Evolutionary conservation across 75 land plant genomes (phyloP), one percentile per base, ranked within the genome.

Genomic region (Pseudotsuga menziesii): DNA sequence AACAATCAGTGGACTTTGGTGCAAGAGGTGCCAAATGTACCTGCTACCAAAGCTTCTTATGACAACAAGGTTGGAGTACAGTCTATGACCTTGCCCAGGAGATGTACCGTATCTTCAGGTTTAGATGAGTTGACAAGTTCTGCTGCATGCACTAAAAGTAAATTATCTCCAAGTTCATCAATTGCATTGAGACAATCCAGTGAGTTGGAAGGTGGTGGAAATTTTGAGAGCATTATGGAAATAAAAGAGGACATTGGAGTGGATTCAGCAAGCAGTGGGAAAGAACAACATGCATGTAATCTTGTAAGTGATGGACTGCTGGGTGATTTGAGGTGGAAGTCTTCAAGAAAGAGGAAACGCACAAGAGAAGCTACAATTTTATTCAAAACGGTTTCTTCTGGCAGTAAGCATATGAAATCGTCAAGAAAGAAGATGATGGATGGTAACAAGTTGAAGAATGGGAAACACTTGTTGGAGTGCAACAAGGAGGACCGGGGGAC

Each of bases 1-100:
- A 81, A 82, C 52, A 83, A 80, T 57, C 63, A 73, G 41, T 96
- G 98, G 98, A 79, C 70, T 20, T 52, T 61, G 57, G 35, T 95
- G 19, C 82, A 83, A 52, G 84, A 72, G 3, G 73, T 77, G 70
- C 85, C 80, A 27, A 87, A 89, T 36, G 8, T 89, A 72, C 86
- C 75, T 5, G 27, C n/a, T 8, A 72, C 64, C 11, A 36, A 82
- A 35, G 7, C 79, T 4, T 56, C 81, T 52, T 3, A 12, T 26
- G 19, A 57, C 36, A 76, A 58, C 2, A 17, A 6, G 32, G 71
- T 29, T 22, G 54, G 25, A 4, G 13, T 62, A 27, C 56, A 35
- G 26, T 32, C 8, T 75, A 22, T 32, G 74, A 73, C 32, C 23
- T 6, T 3, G 7, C 20, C 61, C 22, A 61, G 39, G 36, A 25